Percentiles rank a stretch among this genome's conserved stretches.
Conservation (phyloP, 352 stramenopile genomes). For the Globisporangium perplexum region DNA sequence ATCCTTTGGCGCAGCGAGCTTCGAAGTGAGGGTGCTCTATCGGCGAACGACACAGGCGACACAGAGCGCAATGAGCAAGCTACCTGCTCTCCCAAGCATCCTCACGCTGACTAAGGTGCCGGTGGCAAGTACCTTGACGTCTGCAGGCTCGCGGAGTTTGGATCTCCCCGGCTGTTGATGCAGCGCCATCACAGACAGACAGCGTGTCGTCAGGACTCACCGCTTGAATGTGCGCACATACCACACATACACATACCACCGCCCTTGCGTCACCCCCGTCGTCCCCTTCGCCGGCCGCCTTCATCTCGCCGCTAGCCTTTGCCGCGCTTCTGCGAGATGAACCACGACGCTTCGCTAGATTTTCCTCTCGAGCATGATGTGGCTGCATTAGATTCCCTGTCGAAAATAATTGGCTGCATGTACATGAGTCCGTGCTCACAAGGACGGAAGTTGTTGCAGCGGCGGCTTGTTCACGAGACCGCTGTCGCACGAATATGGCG, state of each 20-base stretch:
- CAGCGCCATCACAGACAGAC: background rate
- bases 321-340: too few relatives aligned
- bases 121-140: constrained; percentile 28
- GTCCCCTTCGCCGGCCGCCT: constrained; percentile 2
- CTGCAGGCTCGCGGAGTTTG: constrained; percentile 25
- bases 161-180: constrained; percentile 13
- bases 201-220: background rate
- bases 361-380: too few relatives aligned
- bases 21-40: constrained; percentile 7
- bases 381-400: too few relatives aligned
- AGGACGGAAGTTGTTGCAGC: background rate
- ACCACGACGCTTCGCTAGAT: too few relatives aligned
- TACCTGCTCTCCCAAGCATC: background rate
- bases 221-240: background rate
- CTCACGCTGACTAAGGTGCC: too few relatives aligned
- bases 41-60: too few relatives aligned
- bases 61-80: background rate
- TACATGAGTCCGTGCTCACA: background rate
- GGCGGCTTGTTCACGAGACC: background rate
- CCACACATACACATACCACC: constrained; percentile 1
- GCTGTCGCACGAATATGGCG: constrained; percentile 7
- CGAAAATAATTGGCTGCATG: too few relatives aligned
- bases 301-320: constrained; percentile 7
- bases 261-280: constrained; percentile 9
- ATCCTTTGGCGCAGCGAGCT: constrained; percentile 16